Conservation (phyloP, 805 yeast genomes). For the Hanseniaspora lindneri region DNA sequence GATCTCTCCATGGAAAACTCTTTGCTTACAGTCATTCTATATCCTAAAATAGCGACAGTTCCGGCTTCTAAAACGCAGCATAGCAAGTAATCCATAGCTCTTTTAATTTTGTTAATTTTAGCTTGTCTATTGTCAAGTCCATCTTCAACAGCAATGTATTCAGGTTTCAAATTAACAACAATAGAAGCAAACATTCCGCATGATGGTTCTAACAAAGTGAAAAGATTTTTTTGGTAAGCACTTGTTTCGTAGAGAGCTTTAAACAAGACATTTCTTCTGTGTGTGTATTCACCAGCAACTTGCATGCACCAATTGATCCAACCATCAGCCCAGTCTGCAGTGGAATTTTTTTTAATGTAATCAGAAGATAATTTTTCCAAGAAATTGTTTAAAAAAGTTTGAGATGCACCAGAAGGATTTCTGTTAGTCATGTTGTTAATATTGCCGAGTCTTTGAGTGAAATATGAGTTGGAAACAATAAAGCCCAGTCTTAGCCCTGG, state of each 20-base stretch:
- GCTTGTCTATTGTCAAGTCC: background rate
- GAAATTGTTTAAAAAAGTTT: conserved; percentile 42
- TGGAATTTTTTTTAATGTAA: conserved; percentile 14
- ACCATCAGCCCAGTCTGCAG: conserved; percentile 29
- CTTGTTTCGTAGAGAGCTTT: conserved; percentile 29
- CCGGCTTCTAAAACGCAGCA: conserved; percentile 39
- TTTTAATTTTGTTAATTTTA: conserved; percentile 23
- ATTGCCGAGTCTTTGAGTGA: conserved; percentile 34
- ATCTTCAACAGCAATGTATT: background rate
- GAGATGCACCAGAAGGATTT: conserved; percentile 48
- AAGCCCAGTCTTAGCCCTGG: conserved; percentile 59
- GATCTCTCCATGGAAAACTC: conserved; percentile 33
- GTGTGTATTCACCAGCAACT: conserved; percentile 36
- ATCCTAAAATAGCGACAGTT: conserved; percentile 45
- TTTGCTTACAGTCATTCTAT: conserved; percentile 43
- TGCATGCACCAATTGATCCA: conserved; percentile 40
- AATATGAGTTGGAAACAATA: conserved; percentile 39
- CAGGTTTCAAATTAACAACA: conserved; percentile 28
- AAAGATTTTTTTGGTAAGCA: conserved; percentile 33
- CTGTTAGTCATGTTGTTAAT: conserved; percentile 40
- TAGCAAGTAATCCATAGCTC: conserved; percentile 35
- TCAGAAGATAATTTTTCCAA: conserved; percentile 32
- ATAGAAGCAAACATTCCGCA: conserved; percentile 53
- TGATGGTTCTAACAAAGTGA: conserved; percentile 39
- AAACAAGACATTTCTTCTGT: conserved; percentile 34